Percentiles rank a stretch among this genome's conserved stretches.
Evolutionary conservation across 305 asterid genomes (phyloP).

Genomic region (Fraxinus greggii): DNA sequence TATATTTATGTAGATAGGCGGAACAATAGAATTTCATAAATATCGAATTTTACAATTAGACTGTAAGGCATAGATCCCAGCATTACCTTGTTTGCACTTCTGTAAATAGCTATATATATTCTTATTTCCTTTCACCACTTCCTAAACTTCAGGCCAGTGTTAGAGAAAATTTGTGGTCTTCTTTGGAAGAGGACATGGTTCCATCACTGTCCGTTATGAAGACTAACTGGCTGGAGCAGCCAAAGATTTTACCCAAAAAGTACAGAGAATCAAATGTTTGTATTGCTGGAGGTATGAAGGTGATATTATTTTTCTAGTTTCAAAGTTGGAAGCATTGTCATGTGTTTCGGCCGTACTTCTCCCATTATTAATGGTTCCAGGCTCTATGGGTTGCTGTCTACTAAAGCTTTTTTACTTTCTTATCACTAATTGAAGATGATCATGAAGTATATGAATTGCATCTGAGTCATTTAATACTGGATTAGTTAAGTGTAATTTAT

Average conservation of each 20-base stretch:
- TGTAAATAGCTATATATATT: slow-evolving; percentile 10
- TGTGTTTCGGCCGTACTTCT: slow-evolving; percentile 16
- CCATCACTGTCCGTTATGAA: slow-evolving; percentile 62
- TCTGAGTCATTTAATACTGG: background rate
- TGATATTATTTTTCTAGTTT: slow-evolving; percentile 37
- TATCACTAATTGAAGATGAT: slow-evolving; percentile 13
- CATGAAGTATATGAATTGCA: background rate
- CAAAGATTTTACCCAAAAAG: slow-evolving; percentile 63
- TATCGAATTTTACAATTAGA: background rate
- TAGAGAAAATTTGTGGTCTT: slow-evolving; percentile 74
- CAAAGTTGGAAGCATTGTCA: slow-evolving; percentile 14
- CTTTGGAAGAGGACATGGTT: slow-evolving; percentile 82
- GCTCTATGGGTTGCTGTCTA: slow-evolving; percentile 15
- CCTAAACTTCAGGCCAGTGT: slow-evolving; percentile 55
- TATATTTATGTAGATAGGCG: background rate
- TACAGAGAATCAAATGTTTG: slow-evolving; percentile 80
- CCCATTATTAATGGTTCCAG: slow-evolving; percentile 7
- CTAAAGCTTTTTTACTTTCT: slow-evolving; percentile 7
- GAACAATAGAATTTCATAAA: background rate
- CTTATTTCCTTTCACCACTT: slow-evolving; percentile 27
- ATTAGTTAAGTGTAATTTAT: background rate
- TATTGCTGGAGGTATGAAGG: slow-evolving; percentile 94
- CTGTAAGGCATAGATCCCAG: background rate
- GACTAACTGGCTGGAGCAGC: slow-evolving; percentile 86
- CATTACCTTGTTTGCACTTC: background rate